Evolutionary conservation across 257 asterid genomes (phyloP).

Genomic region (Scutellaria barbata): DNA sequence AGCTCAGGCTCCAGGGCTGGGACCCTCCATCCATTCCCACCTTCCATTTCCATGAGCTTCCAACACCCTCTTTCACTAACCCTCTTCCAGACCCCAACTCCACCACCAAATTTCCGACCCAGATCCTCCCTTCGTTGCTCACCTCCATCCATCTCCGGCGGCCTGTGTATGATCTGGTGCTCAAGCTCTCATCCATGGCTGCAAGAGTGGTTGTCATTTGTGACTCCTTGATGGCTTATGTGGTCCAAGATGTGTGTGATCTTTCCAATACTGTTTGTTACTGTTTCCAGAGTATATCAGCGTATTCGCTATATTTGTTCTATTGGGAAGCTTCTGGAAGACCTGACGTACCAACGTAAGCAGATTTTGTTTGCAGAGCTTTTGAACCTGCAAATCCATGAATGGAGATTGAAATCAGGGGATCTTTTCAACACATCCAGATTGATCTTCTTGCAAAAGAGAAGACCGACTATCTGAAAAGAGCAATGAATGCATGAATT

Average conservation of each 20-base stretch:
- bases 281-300: conserved; percentile 52
- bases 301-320: conserved; percentile 36
- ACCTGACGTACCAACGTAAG: not conserved
- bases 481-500: conserved; percentile 40
- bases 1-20: too few relatives aligned
- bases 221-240: conserved; percentile 59
- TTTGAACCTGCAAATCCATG: too few relatives aligned
- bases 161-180: conserved; percentile 46
- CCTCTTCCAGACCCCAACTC: conserved; percentile 15
- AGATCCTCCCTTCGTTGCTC: conserved; percentile 46
- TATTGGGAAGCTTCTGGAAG: conserved; percentile 37
- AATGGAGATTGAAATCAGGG: conserved; percentile 51
- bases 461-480: not conserved
- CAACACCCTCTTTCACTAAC: too few relatives aligned
- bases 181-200: conserved; percentile 19
- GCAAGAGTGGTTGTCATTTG: conserved; percentile 50
- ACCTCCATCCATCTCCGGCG: conserved; percentile 47
- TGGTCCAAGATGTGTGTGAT: conserved; percentile 44
- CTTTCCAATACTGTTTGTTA: conserved; percentile 51
- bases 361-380: conserved; percentile 27
- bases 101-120: conserved; percentile 57
- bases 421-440: not conserved
- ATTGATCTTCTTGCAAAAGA: not conserved
- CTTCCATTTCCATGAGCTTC: too few relatives aligned
- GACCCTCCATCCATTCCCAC: too few relatives aligned